phyloP scores from a whole-genome alignment of 257 asterid species.

The Gynochthodes officinalis region DNA sequence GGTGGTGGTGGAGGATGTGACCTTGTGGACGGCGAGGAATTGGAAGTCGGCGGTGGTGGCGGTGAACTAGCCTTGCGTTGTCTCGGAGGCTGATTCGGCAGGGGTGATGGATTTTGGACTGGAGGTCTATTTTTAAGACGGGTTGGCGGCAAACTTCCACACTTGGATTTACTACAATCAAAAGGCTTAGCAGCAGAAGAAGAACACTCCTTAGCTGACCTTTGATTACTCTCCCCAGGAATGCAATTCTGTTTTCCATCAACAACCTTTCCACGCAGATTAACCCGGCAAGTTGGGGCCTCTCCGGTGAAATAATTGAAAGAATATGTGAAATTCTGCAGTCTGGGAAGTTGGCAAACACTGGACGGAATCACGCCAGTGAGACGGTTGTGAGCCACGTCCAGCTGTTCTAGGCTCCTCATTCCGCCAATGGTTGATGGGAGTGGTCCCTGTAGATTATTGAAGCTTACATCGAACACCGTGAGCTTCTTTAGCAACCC shows the following conservation, averaged over 20 bases:
- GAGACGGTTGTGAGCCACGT: conserved; percentile 56
- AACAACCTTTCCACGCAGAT: conserved; percentile 22
- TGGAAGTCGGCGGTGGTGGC: conserved; percentile 55
- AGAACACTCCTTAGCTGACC: conserved; percentile 60
- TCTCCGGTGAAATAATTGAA: conserved; percentile 54
- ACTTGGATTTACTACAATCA: conserved; percentile 66
- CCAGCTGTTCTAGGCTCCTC: conserved; percentile 56
- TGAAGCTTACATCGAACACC: conserved; percentile 69
- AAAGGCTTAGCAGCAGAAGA: conserved; percentile 67
- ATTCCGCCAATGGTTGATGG: conserved; percentile 37
- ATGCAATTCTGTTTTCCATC: conserved; percentile 72
- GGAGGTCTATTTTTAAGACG: conserved; percentile 9
- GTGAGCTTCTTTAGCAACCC: conserved; percentile 50
- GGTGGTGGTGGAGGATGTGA: conserved; percentile 49
- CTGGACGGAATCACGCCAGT: conserved; percentile 55
- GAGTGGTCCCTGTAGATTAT: conserved; percentile 51
- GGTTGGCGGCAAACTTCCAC: conserved; percentile 23
- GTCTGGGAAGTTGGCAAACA: conserved; percentile 53
- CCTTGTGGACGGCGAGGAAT: conserved; percentile 26
- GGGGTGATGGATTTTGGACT: conserved; percentile 20
- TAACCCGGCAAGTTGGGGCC: conserved; percentile 43
- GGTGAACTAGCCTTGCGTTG: neutral
- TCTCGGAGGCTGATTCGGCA: conserved; percentile 6
- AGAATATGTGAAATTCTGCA: conserved; percentile 59
- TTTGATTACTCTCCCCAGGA: conserved; percentile 57